A percentile compares a stretch with the other conserved stretches of the same genome.
phyloP scores from a whole-genome alignment of 2,329 filamentous ascomycete genomes.

The Colletotrichum truncatum region DNA sequence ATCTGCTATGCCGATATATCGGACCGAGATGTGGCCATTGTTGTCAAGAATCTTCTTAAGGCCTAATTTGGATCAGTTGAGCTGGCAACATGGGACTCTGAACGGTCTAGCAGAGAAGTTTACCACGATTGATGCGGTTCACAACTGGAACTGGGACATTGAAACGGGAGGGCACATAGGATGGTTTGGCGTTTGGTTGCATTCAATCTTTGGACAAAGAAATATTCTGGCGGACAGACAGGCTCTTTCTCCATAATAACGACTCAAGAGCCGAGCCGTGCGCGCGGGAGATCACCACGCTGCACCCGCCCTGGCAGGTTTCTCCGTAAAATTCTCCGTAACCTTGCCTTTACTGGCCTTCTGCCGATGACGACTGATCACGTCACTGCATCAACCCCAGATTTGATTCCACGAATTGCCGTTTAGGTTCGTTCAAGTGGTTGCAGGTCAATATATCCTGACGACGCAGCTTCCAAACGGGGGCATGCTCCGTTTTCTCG shows the following conservation, averaged over 20 bases:
- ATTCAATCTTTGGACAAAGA: no score
- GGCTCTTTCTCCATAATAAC: background rate
- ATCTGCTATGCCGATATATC: no score
- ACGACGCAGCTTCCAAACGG: slow-evolving; percentile 1
- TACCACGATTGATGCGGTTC: no score
- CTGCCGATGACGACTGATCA: slow-evolving; percentile 29
- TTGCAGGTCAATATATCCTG: background rate
- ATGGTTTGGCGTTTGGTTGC: no score
- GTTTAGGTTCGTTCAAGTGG: background rate
- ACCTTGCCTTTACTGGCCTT: slow-evolving; percentile 10
- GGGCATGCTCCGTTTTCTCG: background rate
- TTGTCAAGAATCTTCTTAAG: no score
- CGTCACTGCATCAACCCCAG: slow-evolving; percentile 14
- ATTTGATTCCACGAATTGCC: slow-evolving; percentile 8
- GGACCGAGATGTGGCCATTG: no score
- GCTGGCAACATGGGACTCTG: no score
- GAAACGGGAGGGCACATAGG: no score
- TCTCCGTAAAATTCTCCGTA: slow-evolving; percentile 31
- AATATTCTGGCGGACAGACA: no score
- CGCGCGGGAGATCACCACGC: slow-evolving; percentile 11
- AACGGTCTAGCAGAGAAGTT: no score
- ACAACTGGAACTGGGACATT: no score
- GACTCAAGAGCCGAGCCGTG: background rate
- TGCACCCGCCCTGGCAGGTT: background rate
- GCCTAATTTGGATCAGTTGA: no score